Percentiles rank a stretch among this genome's conserved stretches.
Evolutionary conservation across 2,329 filamentous ascomycete species (phyloP).

Genomic region (Tolypocladium pustulatum): DNA sequence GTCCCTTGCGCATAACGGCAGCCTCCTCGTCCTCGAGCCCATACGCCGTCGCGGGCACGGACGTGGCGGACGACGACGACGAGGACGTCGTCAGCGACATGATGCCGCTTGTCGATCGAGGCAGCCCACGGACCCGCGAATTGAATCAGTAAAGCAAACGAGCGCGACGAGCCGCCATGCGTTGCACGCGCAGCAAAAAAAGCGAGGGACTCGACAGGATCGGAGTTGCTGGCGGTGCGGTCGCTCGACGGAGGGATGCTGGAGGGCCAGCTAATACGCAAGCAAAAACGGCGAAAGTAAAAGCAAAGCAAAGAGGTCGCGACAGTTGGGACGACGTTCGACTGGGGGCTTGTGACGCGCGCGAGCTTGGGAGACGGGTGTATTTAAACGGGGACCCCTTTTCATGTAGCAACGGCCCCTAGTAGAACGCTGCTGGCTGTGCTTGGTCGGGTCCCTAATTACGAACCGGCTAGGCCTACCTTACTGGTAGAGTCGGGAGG

Average conservation of each 20-base stretch:
- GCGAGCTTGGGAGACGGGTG: neutral
- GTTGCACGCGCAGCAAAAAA: neutral
- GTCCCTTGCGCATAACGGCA: slow-evolving; percentile 1
- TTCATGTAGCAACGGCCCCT: neutral
- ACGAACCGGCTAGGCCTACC: no score
- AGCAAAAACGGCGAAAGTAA: neutral
- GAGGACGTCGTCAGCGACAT: neutral
- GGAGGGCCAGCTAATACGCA: neutral
- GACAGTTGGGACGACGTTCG: neutral
- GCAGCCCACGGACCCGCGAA: neutral
- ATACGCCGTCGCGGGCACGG: neutral
- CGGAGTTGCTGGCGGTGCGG: neutral
- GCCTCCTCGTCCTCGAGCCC: slow-evolving; percentile 16
- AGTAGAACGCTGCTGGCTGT: neutral
- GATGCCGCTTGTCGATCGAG: neutral
- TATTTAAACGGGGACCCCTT: neutral
- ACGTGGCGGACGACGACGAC: neutral
- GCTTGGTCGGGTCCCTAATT: no score
- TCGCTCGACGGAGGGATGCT: neutral
- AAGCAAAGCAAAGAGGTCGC: neutral
- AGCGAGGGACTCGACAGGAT: neutral
- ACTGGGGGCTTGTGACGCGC: neutral
- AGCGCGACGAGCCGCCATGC: neutral
- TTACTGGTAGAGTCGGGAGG: no score
- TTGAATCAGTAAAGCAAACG: neutral